Conservation (phyloP, 768 basidiomycete genomes). For the Paxillus rubicundulus region DNA sequence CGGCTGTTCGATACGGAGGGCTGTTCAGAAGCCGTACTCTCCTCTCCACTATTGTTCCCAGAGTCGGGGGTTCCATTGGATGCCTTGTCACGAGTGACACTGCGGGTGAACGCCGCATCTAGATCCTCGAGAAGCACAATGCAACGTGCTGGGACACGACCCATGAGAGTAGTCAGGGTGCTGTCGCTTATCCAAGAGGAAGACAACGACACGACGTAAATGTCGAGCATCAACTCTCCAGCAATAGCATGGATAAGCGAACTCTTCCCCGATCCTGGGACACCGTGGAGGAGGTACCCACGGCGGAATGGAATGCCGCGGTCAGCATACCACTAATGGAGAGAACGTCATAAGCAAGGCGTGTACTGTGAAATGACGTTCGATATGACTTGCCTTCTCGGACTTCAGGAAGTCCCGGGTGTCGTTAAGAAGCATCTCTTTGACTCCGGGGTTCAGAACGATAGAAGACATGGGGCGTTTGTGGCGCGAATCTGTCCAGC, state of each 20-base stretch:
- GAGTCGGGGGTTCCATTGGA: slow-evolving; percentile 45
- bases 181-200: slow-evolving; percentile 88
- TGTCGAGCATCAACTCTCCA: slow-evolving; percentile 85
- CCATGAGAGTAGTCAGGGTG: slow-evolving; percentile 83
- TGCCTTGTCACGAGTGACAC: slow-evolving; percentile 60
- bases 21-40: slow-evolving; percentile 29
- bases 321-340: slow-evolving; percentile 80
- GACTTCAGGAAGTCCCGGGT: slow-evolving; percentile 80
- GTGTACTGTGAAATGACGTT: background rate
- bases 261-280: slow-evolving; percentile 84
- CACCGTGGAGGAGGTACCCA: slow-evolving; percentile 81
- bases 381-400: slow-evolving; percentile 57
- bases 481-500: slow-evolving; percentile 83
- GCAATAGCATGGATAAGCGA: slow-evolving; percentile 86
- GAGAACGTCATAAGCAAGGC: background rate
- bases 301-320: slow-evolving; percentile 90
- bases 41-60: slow-evolving; percentile 32
- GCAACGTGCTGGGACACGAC: slow-evolving; percentile 79
- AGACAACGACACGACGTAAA: slow-evolving; percentile 86
- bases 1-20: slow-evolving; percentile 37
- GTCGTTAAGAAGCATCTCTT: slow-evolving; percentile 84
- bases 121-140: slow-evolving; percentile 90
- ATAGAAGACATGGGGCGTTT: slow-evolving; percentile 88
- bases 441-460: slow-evolving; percentile 84
- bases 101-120: slow-evolving; percentile 84